Percentiles rank a stretch among this genome's conserved stretches.
Conservation (phyloP, 2,329 filamentous ascomycete genomes). For the Trichoderma simmonsii region DNA sequence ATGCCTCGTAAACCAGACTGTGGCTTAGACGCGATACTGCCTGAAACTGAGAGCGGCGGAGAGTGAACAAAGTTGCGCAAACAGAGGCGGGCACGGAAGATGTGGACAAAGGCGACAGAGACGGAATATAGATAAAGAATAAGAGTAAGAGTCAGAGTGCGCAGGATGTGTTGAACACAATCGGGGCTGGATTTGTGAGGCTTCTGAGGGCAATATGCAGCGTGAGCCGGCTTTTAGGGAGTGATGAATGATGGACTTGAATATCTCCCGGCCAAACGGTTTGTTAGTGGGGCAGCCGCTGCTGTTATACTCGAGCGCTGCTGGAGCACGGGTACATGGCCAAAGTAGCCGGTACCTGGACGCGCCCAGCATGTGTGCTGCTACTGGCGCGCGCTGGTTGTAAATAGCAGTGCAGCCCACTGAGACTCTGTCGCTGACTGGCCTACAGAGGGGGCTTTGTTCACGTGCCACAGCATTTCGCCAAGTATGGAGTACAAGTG, state of each 20-base stretch:
- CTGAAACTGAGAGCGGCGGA: background rate
- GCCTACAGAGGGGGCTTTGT: constrained; percentile 1
- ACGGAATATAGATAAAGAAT: background rate
- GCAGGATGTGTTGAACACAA: background rate
- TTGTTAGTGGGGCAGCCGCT: constrained; percentile 11
- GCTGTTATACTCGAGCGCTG: constrained; percentile 11
- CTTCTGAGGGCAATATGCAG: background rate
- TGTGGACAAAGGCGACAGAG: background rate
- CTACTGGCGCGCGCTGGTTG: background rate
- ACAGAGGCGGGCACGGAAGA: background rate
- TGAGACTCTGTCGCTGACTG: constrained; percentile 1
- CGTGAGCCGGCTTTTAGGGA: background rate
- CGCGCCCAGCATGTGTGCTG: background rate
- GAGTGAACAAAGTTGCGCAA: background rate
- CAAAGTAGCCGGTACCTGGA: background rate
- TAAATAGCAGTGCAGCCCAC: background rate
- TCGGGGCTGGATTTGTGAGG: background rate
- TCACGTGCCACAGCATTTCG: constrained; percentile 18
- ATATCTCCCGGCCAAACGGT: constrained; percentile 3
- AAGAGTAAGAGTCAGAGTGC: background rate
- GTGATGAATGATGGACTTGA: constrained; percentile 5
- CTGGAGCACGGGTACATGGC: background rate
- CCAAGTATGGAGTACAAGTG: constrained; percentile 15
- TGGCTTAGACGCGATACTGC: constrained; percentile 12
- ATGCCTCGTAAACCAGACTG: background rate